Evolutionary conservation across 805 yeast species (phyloP), one percentile per base, ranked within the genome.

Genomic region (Maudiozyma barnettii): DNA sequence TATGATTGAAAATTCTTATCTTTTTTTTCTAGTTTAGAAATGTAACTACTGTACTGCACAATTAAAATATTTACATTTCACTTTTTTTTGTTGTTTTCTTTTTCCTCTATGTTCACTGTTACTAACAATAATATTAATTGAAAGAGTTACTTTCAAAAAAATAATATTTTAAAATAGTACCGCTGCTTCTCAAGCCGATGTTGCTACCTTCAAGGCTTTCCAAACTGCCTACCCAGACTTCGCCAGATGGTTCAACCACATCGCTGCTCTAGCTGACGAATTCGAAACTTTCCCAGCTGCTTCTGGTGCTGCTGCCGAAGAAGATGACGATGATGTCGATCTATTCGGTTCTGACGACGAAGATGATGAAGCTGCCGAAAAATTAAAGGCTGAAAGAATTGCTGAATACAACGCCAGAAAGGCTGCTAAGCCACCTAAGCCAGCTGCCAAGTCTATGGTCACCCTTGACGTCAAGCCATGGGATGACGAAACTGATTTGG

Each of bases 401-500:
- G 98, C 96, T 71, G 96, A 82, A 71, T 93, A 93, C 82, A 85
- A 87, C 67, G 96, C 95, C 66, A 89, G 84, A 82, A 93, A 93
- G 84, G 96, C 96, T 60, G 82, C 91, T 61, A 85, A 85, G 77
- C 95, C 95, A 70, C 88, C 98, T 65, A 89, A 89, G 81, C 89
- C 98, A 66, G 96, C 96, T 73, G 97, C 99, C 68, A 93, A 93
- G 80, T 87, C 97, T 53, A 76, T 89, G 60, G 96, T 93, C 67
- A 91, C 99, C 66, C 68, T 93, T 64, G 99, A 93, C 64, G 95
- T 93, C 64, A 93, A 93, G 83, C 98, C 97, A 76, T 93, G 99
- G 99, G 99, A 93, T 74, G 99, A 93, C 68, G 98, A 93, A 80
- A 93, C 99, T 62, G 83, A 91, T 69, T 78, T 93, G 69, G 95